phyloP scores from a whole-genome alignment of 495 filamentous ascomycete species.

The Penicillium paradoxum region DNA sequence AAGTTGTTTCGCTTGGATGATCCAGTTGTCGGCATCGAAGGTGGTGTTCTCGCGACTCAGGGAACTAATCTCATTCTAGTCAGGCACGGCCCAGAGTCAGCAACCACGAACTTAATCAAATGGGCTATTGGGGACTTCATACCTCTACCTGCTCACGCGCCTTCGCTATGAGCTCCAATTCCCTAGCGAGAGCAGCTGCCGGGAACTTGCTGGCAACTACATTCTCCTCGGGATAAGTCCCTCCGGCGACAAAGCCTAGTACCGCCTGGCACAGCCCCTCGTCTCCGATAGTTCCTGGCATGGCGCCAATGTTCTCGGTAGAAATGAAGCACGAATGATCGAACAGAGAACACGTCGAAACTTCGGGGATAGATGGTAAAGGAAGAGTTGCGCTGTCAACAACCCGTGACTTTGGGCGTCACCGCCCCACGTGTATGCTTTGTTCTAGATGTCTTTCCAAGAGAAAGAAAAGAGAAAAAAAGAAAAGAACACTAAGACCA shows the following conservation, averaged over 20 bases:
- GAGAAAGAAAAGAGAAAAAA: neutral
- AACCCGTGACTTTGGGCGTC: constrained; percentile 30
- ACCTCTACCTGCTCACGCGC: constrained; percentile 70
- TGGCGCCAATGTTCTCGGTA: constrained; percentile 15
- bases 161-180: constrained; percentile 58
- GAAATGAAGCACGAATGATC: neutral
- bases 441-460: neutral
- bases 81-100: neutral
- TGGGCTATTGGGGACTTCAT: constrained; percentile 8
- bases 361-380: constrained; percentile 1
- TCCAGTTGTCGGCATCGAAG: constrained; percentile 79
- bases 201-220: constrained; percentile 60
- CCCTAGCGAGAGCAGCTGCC: constrained; percentile 51
- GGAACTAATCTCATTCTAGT: constrained; percentile 62
- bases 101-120: neutral
- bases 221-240: constrained; percentile 70
- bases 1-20: constrained; percentile 74
- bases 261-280: constrained; percentile 58
- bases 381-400: constrained; percentile 19
- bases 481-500: neutral
- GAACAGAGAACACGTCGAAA: neutral
- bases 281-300: constrained; percentile 22
- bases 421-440: constrained; percentile 22
- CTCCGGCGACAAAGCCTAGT: constrained; percentile 65
- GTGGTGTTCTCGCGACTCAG: constrained; percentile 69